phyloP scores from a whole-genome alignment of 768 basidiomycete species.

The Lanmaoa pseudosensibilis region DNA sequence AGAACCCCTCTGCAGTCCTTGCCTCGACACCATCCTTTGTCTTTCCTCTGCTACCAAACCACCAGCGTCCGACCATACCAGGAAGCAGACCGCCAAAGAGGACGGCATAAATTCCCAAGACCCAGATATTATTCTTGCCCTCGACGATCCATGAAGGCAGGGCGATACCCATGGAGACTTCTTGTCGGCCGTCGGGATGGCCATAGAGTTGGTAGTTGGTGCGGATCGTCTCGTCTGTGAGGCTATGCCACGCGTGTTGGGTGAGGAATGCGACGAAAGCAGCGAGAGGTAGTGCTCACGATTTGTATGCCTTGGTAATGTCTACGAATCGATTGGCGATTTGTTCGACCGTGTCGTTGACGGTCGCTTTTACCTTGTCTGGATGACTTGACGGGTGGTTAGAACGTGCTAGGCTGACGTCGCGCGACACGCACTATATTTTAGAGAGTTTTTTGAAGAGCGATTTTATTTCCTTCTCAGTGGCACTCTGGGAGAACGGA shows the following conservation, averaged over 20 bases:
- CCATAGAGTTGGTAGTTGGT: slow-evolving; percentile 88
- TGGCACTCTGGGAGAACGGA: slow-evolving; percentile 45
- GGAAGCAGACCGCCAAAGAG: slow-evolving; percentile 89
- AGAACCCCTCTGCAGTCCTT: slow-evolving; percentile 80
- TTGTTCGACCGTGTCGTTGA: slow-evolving; percentile 82
- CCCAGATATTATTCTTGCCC: slow-evolving; percentile 87
- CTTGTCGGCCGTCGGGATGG: slow-evolving; percentile 96
- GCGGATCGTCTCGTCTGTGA: slow-evolving; percentile 91
- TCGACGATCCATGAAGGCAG: slow-evolving; percentile 93
- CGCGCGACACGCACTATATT: slow-evolving; percentile 59
- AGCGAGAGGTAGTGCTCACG: slow-evolving; percentile 46
- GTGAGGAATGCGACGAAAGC: neutral
- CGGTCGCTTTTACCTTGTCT: slow-evolving; percentile 86
- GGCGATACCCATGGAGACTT: slow-evolving; percentile 91
- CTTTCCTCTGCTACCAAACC: slow-evolving; percentile 87
- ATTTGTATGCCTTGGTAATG: slow-evolving; percentile 97
- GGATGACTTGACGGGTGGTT: slow-evolving; percentile 67
- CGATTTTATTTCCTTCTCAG: slow-evolving; percentile 92
- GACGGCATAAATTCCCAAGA: slow-evolving; percentile 83
- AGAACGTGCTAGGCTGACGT: neutral
- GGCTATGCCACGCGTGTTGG: slow-evolving; percentile 38
- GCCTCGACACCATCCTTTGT: slow-evolving; percentile 92
- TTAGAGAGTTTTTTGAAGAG: slow-evolving; percentile 92
- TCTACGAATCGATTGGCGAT: slow-evolving; percentile 87
- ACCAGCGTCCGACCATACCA: slow-evolving; percentile 89